These are phyloP conservation scores for Coemansia sp. DNA, from an alignment of 192 early-diverging fungal species.

Conservation along the genomic window DNA sequence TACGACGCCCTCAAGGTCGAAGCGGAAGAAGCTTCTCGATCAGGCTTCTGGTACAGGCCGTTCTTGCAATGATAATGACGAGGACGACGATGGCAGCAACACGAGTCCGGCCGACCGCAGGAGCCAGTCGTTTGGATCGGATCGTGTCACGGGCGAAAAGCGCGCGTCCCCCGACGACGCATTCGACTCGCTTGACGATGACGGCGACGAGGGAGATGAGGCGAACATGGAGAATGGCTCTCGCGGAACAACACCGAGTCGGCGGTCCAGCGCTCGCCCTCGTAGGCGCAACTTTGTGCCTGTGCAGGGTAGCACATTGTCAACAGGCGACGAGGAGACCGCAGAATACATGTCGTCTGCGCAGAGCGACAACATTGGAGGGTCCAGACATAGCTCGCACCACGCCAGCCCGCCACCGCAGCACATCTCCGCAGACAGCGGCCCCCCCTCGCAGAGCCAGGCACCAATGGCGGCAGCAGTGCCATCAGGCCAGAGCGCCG, in stretches of 20 bases:
- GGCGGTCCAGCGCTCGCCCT: background rate
- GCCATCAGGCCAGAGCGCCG: too few species aligned
- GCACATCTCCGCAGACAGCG: background rate
- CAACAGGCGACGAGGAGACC: slow-evolving; percentile 42
- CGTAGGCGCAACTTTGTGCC: too few species aligned
- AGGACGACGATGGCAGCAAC: background rate
- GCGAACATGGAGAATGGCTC: background rate
- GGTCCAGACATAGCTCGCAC: slow-evolving; percentile 3
- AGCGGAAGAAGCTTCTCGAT: background rate
- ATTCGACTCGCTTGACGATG: slow-evolving; percentile 27
- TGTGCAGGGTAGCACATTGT: too few species aligned
- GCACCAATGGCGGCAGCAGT: background rate
- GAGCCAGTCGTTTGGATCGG: slow-evolving; percentile 1
- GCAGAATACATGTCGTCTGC: slow-evolving; percentile 53
- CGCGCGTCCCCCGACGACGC: slow-evolving; percentile 29
- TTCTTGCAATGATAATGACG: background rate
- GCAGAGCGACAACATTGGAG: slow-evolving; percentile 24
- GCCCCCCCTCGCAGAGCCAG: background rate
- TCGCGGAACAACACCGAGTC: background rate
- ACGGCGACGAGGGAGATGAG: slow-evolving; percentile 9
- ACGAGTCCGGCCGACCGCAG: background rate
- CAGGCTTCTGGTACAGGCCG: background rate
- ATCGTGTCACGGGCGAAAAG: slow-evolving; percentile 24
- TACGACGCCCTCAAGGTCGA: background rate
- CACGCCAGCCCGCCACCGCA: slow-evolving; percentile 14